Evolutionary conservation across 116 monocot species (phyloP), one percentile per base, ranked within the genome.

Genomic region (Papilionanthe hybrid): DNA sequence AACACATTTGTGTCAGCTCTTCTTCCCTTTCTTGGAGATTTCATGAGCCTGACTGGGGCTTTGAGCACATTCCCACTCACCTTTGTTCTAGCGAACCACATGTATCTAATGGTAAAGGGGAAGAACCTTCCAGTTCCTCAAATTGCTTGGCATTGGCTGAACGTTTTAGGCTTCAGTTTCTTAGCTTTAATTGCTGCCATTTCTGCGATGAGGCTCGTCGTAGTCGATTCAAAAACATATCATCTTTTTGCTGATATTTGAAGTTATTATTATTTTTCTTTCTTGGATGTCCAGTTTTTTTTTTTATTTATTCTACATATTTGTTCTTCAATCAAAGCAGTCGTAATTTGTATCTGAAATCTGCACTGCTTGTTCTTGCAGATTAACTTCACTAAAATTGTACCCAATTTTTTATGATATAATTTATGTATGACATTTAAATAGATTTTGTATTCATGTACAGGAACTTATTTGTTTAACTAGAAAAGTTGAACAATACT

Each of bases 11-110:
- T 99, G 12, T 90, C 99, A 0, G 94, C 99, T 9, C 56, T 93
- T 25, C 87, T 99, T 9, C 95, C 99, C 37, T 99, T 99, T 56
- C 86, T 99, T 6, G 95, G 95, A 45, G 99, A 99, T 53, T 94
- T 99, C 83, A 99, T 99, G 99, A 99, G 93, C 90, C 81, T 99
- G 74, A 99, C 95, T 0, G 99, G 99, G 0, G 99, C 99, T 42
- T 58, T 99, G 75, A 93, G 99, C 85, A 95, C 91, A 18, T 95
- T 93, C 80, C 99, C 99, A 3, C 87, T 95, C 32, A 95, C 99
- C 25, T 99, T 95, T 77, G 99, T 99, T 55, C 90, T 99, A 11
- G 99, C 99, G 32, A 99, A 99, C 72, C 99, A 93, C 83, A 99
- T 95, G 95, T 95, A 91, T 82, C 77, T 99, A 7, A 88, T 72